Evolutionary conservation across 768 basidiomycete genomes (phyloP), one percentile per base, ranked within the genome.

Genomic region (Phaeotremella skinneri): DNA sequence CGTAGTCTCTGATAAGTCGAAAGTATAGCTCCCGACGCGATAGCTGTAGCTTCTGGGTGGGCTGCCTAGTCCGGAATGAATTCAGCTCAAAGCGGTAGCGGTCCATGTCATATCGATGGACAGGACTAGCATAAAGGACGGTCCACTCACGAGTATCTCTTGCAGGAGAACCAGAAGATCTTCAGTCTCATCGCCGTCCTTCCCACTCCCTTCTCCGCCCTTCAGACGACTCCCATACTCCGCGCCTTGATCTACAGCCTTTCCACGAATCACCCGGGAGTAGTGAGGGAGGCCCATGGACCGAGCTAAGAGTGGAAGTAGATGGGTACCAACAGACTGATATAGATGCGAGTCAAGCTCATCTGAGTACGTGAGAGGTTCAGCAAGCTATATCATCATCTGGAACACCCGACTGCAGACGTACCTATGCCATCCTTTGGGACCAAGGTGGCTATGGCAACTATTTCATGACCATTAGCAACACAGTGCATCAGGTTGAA

Each of bases 291-390:
- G 84, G 16, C 85, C 87, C 56, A 98, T 80, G 1, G 94, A 90
- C 50, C 81, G 80, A 21, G 91, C 92, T 55, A 98, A 86, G 51
- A 87, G 81, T 49, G 89, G 85, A 58, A 98, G 87, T 17, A 91
- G 90, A 57, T 91, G 90, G 73, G 97, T 93, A 0, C 93, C 96
- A 26, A 99, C 93, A n/a, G 94, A 97, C 76, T 99, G 96, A 77
- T 97, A 99, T 76, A 99, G 82, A 79, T 91, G 98, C 23, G 93
- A 97, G 78, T 99, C 93, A 70, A 98, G 84, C 81, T 99, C 96
- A 81, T 98, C 96, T 96, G 76, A 17, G 9, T 30, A 7, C 30
- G 2, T 25, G 23, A 16, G 29, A 3, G 3, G 7, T 20, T 11
- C 30, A 29, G 47, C 14, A 39, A 5, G n/a, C 11, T 17, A 42